Base-by-base conservation (phyloP, 2,329 filamentous ascomycete genomes). In the Ophiosphaerella korrae region DNA sequence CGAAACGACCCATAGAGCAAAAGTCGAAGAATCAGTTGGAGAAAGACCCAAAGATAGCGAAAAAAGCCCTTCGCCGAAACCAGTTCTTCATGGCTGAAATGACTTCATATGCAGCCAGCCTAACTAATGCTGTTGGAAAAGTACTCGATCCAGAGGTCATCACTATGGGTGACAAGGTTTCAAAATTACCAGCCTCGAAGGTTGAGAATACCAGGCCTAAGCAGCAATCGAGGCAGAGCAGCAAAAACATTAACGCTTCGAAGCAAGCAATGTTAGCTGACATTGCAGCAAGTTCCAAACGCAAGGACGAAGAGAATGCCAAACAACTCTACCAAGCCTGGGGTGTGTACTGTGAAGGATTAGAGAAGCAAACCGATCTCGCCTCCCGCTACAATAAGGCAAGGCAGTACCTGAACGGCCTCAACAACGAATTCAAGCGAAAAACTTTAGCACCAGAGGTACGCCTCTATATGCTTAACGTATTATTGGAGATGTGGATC, bases 41-140 rank as follows among this genome's bases (percentile, higher is more conserved):
- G 49, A 47, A 67, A 55, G 47, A 75, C 66, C 60, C 63, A 74
- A 58, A 73, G 69, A 42, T 63, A 55, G 53, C 62, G 43, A 66
- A 64, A 45, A 64, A 64, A 24, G 50, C 71, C 68, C 45, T 75
- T 66, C 52, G 74, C 77, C 75, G 75, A 45, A 85, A 87, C 38
- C 87, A 91, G 60, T 78, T 77, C 44, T 85, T 84, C 63, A 88
- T 89, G 82, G 80, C 82, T 1, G 85, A 89, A 51, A 88, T 88
- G 72, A 79, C 80, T 24, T 77, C 80, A 1, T 92, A 91, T 66
- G 86, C 88, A 1, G 86, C 85, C 11, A 89, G 86, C 69, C 76
- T 91, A 40, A 88, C 86, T 0, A 87, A 85, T 49, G 78, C 84
- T 0, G 76, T 80, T 2, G 87, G 86, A 3, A 88, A 85, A 56